Evolutionary conservation across 805 yeast species (phyloP).

Genomic region (Saccharomycopsis fermentans): DNA sequence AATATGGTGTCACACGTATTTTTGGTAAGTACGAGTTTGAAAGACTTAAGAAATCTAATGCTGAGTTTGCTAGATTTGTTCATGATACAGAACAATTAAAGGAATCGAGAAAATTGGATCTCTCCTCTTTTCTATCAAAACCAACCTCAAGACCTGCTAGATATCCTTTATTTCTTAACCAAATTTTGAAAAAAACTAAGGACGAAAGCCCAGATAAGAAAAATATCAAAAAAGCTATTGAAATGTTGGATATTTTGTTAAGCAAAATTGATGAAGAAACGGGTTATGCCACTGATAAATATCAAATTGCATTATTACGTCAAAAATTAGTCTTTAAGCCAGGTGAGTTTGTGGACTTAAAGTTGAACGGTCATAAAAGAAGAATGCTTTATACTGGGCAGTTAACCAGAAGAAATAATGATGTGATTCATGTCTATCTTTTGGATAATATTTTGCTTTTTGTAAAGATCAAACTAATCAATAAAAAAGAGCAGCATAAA

Average conservation of each 20-base stretch:
- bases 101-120: constrained; percentile 80
- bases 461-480: constrained; percentile 76
- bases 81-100: constrained; percentile 81
- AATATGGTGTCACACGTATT: constrained; percentile 89
- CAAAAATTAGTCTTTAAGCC: constrained; percentile 74
- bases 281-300: constrained; percentile 89
- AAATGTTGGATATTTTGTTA: constrained; percentile 63
- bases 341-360: constrained; percentile 79
- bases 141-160: constrained; percentile 95
- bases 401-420: constrained; percentile 64
- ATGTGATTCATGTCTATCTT: constrained; percentile 74
- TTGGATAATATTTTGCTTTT: constrained; percentile 83
- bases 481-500: constrained; percentile 82
- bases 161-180: constrained; percentile 75
- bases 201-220: constrained; percentile 66
- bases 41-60: constrained; percentile 82
- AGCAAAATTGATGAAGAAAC: constrained; percentile 73
- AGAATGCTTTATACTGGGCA: constrained; percentile 71
- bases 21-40: constrained; percentile 94
- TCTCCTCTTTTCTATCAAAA: constrained; percentile 85
- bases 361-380: constrained; percentile 71
- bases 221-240: constrained; percentile 62
- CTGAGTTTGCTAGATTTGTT: constrained; percentile 85
- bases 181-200: constrained; percentile 72
- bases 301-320: constrained; percentile 76